Percentiles rank a stretch among this genome's conserved stretches.
Evolutionary conservation across 352 stramenopile genomes (phyloP).

Genomic region (Phytophthora podocarpi): DNA sequence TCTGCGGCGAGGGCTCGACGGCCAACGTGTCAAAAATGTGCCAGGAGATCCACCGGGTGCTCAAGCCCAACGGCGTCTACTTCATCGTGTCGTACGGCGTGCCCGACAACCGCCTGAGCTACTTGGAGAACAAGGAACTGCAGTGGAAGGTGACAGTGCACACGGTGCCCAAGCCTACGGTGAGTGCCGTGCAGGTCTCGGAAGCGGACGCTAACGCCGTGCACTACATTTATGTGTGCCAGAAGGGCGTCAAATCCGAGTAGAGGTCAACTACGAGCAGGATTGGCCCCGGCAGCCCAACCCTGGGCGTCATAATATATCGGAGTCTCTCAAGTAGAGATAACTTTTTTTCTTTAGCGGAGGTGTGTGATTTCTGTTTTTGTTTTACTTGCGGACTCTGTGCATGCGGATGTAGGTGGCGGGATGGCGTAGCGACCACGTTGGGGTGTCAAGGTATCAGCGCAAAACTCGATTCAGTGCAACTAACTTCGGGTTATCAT

Average conservation of each 20-base stretch:
- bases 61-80: constrained; percentile 95
- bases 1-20: constrained; percentile 95
- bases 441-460: too few species aligned
- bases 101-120: constrained; percentile 95
- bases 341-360: too few species aligned
- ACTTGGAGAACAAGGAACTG: constrained; percentile 96
- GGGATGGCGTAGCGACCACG: too few species aligned
- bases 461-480: too few species aligned
- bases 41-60: constrained; percentile 92
- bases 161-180: constrained; percentile 96
- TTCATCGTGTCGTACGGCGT: constrained; percentile 96
- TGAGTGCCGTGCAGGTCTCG: constrained; percentile 93
- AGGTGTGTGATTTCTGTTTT: too few species aligned
- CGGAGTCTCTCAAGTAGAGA: too few species aligned
- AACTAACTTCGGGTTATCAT: too few species aligned
- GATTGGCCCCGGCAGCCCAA: too few species aligned
- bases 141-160: constrained; percentile 94
- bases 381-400: too few species aligned
- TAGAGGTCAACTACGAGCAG: too few species aligned
- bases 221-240: constrained; percentile 97
- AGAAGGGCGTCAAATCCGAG: constrained; percentile 82
- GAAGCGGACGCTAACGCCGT: constrained; percentile 93
- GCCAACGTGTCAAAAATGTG: constrained; percentile 96
- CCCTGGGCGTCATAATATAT: too few species aligned
- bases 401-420: too few species aligned